Conservation (phyloP, 2,329 filamentous ascomycete species). For the Ambrosiella xylebori region DNA sequence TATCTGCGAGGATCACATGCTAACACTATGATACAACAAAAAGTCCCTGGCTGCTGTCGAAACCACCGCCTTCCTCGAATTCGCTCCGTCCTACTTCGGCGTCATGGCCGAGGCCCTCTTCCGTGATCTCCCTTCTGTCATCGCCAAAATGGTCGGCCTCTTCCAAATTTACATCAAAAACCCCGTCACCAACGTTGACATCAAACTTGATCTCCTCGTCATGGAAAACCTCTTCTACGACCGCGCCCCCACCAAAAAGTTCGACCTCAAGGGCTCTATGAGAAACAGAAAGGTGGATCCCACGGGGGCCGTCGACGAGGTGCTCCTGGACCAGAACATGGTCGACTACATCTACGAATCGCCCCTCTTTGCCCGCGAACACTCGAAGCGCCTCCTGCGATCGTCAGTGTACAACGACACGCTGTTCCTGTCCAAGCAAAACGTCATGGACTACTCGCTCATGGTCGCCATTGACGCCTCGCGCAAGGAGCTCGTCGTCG, state of each 20-base stretch:
- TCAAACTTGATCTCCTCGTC: constrained; percentile 82
- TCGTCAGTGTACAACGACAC: constrained; percentile 97
- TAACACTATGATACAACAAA: background rate
- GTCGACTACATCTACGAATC: constrained; percentile 98
- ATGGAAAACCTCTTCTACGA: constrained; percentile 99
- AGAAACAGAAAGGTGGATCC: constrained; percentile 93
- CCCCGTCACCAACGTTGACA: constrained; percentile 73
- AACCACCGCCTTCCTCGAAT: constrained; percentile 82
- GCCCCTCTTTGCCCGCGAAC: constrained; percentile 84
- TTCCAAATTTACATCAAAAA: constrained; percentile 98
- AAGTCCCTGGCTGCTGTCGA: constrained; percentile 79
- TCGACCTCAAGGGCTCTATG: constrained; percentile 97
- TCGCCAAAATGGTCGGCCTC: constrained; percentile 97
- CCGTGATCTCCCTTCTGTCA: constrained; percentile 85
- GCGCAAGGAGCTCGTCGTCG: constrained; percentile 80
- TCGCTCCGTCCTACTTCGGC: constrained; percentile 90
- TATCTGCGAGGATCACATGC: background rate
- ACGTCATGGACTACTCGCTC: constrained; percentile 97
- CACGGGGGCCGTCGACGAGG: constrained; percentile 90
- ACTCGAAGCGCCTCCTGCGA: constrained; percentile 83
- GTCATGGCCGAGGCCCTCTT: constrained; percentile 96
- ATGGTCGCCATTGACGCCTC: constrained; percentile 96
- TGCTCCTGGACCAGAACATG: constrained; percentile 94
- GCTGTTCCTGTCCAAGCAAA: constrained; percentile 79
- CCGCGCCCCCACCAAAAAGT: constrained; percentile 70